Evolutionary conservation across 225 moss, liverwort and hornwort species (phyloP).

Genomic region (Pseudisothecium myosuroides): DNA sequence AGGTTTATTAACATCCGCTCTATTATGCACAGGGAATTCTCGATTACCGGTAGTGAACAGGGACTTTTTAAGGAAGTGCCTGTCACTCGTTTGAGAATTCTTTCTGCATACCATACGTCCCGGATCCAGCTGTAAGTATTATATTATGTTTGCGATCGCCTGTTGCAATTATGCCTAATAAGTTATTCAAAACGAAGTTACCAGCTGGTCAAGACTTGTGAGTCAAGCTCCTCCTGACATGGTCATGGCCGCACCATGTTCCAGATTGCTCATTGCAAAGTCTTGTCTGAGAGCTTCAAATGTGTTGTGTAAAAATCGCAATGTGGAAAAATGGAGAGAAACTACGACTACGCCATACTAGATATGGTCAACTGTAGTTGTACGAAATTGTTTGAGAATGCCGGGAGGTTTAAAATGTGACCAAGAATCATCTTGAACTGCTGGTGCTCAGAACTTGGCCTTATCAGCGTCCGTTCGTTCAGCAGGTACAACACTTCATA

Average conservation of each 20-base stretch:
- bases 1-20: neutral
- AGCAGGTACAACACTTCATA: no score
- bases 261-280: neutral
- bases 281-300: neutral
- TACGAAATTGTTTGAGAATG: neutral
- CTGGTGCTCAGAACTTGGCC: no score
- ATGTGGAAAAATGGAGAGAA: neutral
- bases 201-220: no score
- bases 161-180: neutral
- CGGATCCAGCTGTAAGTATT: neutral
- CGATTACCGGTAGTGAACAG: neutral
- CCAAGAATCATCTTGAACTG: neutral
- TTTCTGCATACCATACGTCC: neutral
- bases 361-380: neutral
- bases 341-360: neutral
- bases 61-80: neutral
- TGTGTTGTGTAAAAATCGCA: no score
- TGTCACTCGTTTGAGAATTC: neutral
- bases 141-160: neutral
- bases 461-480: neutral
- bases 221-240: neutral
- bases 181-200: neutral
- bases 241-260: no score
- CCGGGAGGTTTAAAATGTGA: neutral
- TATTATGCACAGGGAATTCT: neutral